Evolutionary conservation across 179 eudicot genomes (phyloP).

Genomic region (Gypsophila paniculata): DNA sequence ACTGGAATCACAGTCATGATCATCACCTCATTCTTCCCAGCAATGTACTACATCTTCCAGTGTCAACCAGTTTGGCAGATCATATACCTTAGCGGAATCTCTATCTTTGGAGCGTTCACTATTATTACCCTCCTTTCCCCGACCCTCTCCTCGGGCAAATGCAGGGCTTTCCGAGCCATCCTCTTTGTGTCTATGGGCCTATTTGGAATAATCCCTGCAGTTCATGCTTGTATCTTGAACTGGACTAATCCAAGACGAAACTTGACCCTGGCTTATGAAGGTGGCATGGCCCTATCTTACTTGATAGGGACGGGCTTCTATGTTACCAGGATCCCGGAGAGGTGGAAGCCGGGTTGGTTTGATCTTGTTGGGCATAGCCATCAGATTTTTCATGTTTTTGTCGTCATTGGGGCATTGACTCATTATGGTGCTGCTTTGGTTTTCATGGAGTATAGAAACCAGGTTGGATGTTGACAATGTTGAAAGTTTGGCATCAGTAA

Average conservation of each 20-base stretch:
- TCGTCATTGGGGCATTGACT: constrained; percentile 76
- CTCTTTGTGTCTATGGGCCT: constrained; percentile 76
- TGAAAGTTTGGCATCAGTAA: background rate
- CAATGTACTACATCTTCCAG: constrained; percentile 88
- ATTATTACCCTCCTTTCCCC: constrained; percentile 58
- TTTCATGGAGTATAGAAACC: constrained; percentile 53
- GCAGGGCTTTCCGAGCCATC: constrained; percentile 51
- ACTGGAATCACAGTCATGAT: constrained; percentile 81
- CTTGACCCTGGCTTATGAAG: constrained; percentile 57
- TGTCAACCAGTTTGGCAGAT: constrained; percentile 73
- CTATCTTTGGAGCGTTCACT: constrained; percentile 60
- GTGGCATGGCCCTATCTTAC: constrained; percentile 70
- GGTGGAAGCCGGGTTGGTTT: constrained; percentile 83
- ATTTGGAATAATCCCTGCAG: constrained; percentile 69
- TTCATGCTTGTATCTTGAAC: constrained; percentile 52
- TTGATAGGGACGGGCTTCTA: constrained; percentile 69
- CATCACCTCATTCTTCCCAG: constrained; percentile 92
- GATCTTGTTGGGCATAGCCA: constrained; percentile 92
- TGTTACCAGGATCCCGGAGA: constrained; percentile 69
- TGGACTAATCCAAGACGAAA: constrained; percentile 68
- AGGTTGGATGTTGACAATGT: constrained; percentile 42
- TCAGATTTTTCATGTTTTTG: constrained; percentile 87
- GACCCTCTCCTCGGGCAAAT: constrained; percentile 51
- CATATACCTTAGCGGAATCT: constrained; percentile 57
- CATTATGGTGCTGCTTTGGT: constrained; percentile 80